phyloP scores from a whole-genome alignment of 2,329 filamentous ascomycete genomes.

The Botrytis elliptica region DNA sequence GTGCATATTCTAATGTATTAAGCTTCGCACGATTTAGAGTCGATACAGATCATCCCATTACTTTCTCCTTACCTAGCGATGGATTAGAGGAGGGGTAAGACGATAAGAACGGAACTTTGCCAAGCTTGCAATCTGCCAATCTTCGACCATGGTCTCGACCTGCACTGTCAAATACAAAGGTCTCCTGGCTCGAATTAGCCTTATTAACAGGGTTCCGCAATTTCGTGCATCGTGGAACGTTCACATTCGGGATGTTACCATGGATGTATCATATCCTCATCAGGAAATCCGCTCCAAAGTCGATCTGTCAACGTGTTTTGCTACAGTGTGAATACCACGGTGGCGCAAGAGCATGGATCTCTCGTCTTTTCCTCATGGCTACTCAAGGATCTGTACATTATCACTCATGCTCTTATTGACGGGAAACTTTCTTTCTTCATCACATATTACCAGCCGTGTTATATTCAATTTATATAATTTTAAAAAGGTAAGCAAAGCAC shows the following conservation, averaged over 20 bases:
- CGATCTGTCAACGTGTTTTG: conserved; percentile 14
- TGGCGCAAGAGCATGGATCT: background rate
- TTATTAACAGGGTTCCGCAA: conserved; percentile 6
- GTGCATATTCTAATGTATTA: background rate
- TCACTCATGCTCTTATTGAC: background rate
- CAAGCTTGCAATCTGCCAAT: conserved; percentile 14
- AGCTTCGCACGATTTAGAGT: background rate
- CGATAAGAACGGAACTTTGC: conserved; percentile 18
- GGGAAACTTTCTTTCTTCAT: background rate
- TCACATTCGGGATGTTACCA: conserved; percentile 22
- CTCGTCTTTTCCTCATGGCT: background rate
- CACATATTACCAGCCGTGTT: background rate
- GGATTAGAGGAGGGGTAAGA: conserved; percentile 22
- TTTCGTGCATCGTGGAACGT: conserved; percentile 23
- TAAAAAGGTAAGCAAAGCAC: conserved; percentile 1
- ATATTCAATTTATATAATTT: background rate
- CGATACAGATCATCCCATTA: background rate
- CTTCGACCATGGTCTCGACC: conserved; percentile 11
- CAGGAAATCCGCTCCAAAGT: conserved; percentile 9
- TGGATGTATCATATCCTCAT: conserved; percentile 14
- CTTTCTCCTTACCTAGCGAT: background rate
- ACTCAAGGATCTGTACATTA: background rate
- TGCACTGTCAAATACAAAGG: background rate
- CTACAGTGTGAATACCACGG: background rate
- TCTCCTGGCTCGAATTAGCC: background rate